Evolutionary conservation across 352 stramenopile genomes (phyloP).

Genomic region (Phytophthora hibernalis): DNA sequence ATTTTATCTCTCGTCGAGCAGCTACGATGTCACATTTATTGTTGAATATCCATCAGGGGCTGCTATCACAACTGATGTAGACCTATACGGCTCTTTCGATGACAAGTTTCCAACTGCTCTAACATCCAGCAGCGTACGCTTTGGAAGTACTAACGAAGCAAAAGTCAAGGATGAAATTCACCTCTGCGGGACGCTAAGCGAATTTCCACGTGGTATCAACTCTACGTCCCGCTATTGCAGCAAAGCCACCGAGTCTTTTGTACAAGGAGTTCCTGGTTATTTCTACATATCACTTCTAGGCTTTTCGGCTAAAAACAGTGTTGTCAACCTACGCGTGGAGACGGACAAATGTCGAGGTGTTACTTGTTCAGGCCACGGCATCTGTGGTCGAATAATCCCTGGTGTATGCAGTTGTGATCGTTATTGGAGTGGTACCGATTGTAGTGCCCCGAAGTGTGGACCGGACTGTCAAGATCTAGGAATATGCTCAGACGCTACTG

Average conservation of each 20-base stretch:
- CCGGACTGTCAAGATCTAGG: conserved; percentile 75
- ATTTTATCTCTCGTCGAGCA: conserved; percentile 62
- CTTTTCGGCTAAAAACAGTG: conserved; percentile 39
- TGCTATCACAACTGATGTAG: conserved; percentile 45
- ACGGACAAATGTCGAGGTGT: conserved; percentile 73
- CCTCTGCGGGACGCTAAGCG: conserved; percentile 67
- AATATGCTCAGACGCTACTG: conserved; percentile 44
- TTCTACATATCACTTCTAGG: conserved; percentile 80
- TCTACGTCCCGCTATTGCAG: conserved; percentile 65
- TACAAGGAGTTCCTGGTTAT: conserved; percentile 61
- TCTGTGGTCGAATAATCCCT: conserved; percentile 64
- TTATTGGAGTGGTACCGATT: conserved; percentile 81
- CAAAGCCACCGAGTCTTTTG: conserved; percentile 58
- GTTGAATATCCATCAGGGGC: conserved; percentile 40
- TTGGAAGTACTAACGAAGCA: conserved; percentile 59
- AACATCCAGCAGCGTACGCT: conserved; percentile 52
- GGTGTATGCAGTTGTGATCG: conserved; percentile 77
- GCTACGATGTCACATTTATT: conserved; percentile 76
- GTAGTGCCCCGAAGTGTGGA: conserved; percentile 73
- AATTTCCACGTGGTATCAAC: conserved; percentile 67
- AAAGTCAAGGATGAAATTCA: conserved; percentile 63
- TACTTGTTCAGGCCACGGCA: conserved; percentile 66
- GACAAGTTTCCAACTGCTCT: conserved; percentile 60
- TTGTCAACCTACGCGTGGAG: conserved; percentile 55
- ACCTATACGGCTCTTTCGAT: conserved; percentile 81